These are phyloP conservation scores for Cystofilobasidium capitatum DNA, from an alignment of 768 basidiomycete genomes.

Conservation along the genomic window DNA sequence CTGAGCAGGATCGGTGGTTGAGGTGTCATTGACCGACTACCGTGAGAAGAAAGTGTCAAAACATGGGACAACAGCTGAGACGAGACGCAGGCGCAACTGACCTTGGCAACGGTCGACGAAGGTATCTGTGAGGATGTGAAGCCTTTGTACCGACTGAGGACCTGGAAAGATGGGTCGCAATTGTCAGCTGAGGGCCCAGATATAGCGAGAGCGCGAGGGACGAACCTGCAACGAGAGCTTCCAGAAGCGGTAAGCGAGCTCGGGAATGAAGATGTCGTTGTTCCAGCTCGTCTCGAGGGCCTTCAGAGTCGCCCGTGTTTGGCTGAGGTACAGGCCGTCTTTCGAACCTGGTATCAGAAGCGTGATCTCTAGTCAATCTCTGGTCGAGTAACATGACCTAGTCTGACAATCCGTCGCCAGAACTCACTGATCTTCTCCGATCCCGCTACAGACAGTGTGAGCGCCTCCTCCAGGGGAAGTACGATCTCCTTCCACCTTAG, in stretches of 20 bases:
- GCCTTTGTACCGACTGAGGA: constrained; percentile 64
- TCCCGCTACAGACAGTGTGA: constrained; percentile 37
- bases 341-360: not conserved
- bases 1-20: constrained; percentile 11
- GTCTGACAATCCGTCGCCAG: not conserved
- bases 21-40: constrained; percentile 1
- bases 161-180: constrained; percentile 43
- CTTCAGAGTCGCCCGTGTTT: constrained; percentile 50
- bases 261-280: constrained; percentile 70
- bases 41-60: not conserved
- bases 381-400: not conserved
- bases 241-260: constrained; percentile 81
- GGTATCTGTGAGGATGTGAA: constrained; percentile 49
- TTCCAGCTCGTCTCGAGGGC: constrained; percentile 78
- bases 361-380: not conserved
- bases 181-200: not conserved
- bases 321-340: constrained; percentile 30
- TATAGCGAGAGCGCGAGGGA: not conserved
- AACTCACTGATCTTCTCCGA: not conserved
- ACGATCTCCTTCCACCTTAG: constrained; percentile 94
- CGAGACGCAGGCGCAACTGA: not conserved
- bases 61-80: not conserved
- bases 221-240: constrained; percentile 75
- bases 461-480: constrained; percentile 57
- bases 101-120: constrained; percentile 9